These are phyloP conservation scores for Penicillium crystallinum DNA, from an alignment of 495 filamentous ascomycete genomes.

Conservation along the genomic window DNA sequence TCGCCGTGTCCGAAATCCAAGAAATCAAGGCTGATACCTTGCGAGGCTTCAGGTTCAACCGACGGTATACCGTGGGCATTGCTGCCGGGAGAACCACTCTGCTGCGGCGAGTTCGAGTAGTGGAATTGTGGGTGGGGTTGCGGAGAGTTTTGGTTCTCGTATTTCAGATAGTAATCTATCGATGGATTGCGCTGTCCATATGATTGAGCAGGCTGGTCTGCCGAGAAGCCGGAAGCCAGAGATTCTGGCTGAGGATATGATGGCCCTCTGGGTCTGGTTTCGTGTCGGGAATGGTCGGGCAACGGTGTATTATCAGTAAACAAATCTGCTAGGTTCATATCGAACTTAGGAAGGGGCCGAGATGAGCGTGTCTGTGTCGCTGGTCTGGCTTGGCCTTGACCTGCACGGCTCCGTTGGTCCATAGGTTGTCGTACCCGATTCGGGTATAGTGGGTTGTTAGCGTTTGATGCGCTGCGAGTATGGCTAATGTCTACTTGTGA, in stretches of 20 bases:
- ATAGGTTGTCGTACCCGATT: constrained; percentile 21
- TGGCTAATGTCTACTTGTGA: constrained; percentile 39
- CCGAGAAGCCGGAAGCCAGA: constrained; percentile 19
- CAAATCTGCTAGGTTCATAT: constrained; percentile 59
- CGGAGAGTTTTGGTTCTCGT: constrained; percentile 32
- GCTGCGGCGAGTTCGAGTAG: constrained; percentile 38
- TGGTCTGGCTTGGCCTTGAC: constrained; percentile 23
- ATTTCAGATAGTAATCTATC: constrained; percentile 36
- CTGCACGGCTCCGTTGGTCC: constrained; percentile 23
- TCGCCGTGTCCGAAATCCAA: constrained; percentile 33
- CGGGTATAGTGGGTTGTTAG: constrained; percentile 14
- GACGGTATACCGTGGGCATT: constrained; percentile 16
- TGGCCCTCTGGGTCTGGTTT: constrained; percentile 10
- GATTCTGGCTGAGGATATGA: constrained; percentile 26
- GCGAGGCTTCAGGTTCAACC: constrained; percentile 25
- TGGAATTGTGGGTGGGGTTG: constrained; percentile 33
- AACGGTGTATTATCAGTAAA: constrained; percentile 29
- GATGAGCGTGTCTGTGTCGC: constrained; percentile 25
- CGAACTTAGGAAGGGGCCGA: constrained; percentile 51
- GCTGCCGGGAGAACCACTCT: constrained; percentile 34
- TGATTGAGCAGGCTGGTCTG: constrained; percentile 23
- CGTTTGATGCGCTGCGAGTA: constrained; percentile 13
- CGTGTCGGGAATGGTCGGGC: constrained; percentile 22
- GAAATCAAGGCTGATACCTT: constrained; percentile 36
- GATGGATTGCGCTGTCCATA: constrained; percentile 32